Evolutionary conservation across 2,329 filamentous ascomycete species (phyloP), one percentile per base, ranked within the genome.

Genomic region (Calonectria pseudoturangicola): DNA sequence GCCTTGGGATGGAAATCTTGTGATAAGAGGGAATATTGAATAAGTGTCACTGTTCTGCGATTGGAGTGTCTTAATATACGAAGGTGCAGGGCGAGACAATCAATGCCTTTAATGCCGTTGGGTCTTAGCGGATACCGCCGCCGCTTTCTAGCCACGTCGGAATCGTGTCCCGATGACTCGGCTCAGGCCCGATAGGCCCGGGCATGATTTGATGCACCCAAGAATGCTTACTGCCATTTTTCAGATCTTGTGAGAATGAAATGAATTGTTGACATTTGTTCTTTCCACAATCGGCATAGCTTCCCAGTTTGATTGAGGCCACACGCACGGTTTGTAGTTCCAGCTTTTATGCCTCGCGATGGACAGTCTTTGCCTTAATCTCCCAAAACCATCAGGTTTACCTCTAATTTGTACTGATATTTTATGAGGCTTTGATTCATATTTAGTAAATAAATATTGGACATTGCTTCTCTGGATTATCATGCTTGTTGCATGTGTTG

Each of bases 111-210:
- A 68, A 68, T 54, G 39, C 27, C 45, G 43, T 47, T 67, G 21
- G 41, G 21, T 30, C 18, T 43, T 36, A 12, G 66, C 66, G 66
- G 66, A 63, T 68, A 68, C 54, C 54, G n/a, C 54, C 43, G 56
- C 66, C 66, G 66, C 66, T 63, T n/a, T 68, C 56, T 10, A 41
- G 33, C 15, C 16, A 27, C 36, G 48, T 68, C 66, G 66, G 66
- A 33, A 39, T 39, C 43, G 25, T 54, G n/a, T 58, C 45, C 66
- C 66, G 66, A 68, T 41, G n/a, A 30, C 15, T 60, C 54, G 54
- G 54, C 54, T 41, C 15, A 39, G 13, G 21, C 13, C 54, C 54
- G 54, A 60, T 60, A 60, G 33, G 54, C 33, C 25, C n/a, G 33
- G 25, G 21, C 21, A 13, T n/a, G 21, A 41, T 60, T 60, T 21